A percentile compares a stretch with the other conserved stretches of the same genome.
phyloP scores from a whole-genome alignment of 805 yeast genomes.

The Metschnikowia chrysomelidarum region DNA sequence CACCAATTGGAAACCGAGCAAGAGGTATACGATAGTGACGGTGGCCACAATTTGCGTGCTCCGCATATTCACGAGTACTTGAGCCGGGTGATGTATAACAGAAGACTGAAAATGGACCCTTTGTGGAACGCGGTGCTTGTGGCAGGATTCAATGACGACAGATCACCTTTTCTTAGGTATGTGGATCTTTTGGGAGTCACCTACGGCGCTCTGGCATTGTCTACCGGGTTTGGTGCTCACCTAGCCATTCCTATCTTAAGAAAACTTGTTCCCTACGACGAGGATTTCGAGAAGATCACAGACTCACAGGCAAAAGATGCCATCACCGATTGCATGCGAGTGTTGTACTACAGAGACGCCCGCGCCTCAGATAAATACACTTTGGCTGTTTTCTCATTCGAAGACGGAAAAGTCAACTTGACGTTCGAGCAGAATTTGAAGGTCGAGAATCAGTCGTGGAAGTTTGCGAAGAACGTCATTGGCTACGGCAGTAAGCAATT shows the following conservation, averaged over 20 bases:
- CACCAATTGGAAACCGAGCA: slow-evolving; percentile 73
- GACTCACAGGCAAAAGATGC: slow-evolving; percentile 75
- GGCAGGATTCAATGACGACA: slow-evolving; percentile 76
- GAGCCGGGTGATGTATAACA: slow-evolving; percentile 76
- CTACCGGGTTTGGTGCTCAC: slow-evolving; percentile 96
- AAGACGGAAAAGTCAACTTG: slow-evolving; percentile 47
- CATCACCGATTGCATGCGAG: slow-evolving; percentile 88
- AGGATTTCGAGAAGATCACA: slow-evolving; percentile 64
- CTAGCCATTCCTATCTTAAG: slow-evolving; percentile 91
- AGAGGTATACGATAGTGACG: slow-evolving; percentile 75
- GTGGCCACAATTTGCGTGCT: slow-evolving; percentile 63
- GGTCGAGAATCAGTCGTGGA: slow-evolving; percentile 82
- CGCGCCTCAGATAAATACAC: slow-evolving; percentile 86
- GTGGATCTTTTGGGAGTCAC: slow-evolving; percentile 92
- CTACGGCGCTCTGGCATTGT: slow-evolving; percentile 81
- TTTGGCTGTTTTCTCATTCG: slow-evolving; percentile 62
- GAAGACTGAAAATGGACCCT: slow-evolving; percentile 94
- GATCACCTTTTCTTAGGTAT: slow-evolving; percentile 69
- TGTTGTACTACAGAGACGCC: slow-evolving; percentile 93
- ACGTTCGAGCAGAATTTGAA: slow-evolving; percentile 62
- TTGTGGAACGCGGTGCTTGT: slow-evolving; percentile 93
- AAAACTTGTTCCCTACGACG: slow-evolving; percentile 75
- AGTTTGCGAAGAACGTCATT: slow-evolving; percentile 78
- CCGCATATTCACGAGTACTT: slow-evolving; percentile 85
- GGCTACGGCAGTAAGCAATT: slow-evolving; percentile 82